Conservation (phyloP, 2,329 filamentous ascomycete species). For the Calonectria pauciramosa region DNA sequence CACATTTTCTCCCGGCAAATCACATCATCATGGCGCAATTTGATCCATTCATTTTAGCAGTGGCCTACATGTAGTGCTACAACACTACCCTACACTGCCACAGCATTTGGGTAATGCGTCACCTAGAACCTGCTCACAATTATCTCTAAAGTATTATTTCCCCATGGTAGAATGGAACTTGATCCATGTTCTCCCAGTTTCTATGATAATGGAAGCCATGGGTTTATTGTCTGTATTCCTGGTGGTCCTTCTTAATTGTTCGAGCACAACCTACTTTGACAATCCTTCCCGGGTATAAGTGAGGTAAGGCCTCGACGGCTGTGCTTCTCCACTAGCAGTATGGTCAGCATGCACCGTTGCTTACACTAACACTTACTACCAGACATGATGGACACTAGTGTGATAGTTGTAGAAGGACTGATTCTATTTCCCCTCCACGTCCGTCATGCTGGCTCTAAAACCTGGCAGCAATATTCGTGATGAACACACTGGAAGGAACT, state of each 20-base stretch:
- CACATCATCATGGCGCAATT: slow-evolving; percentile 9
- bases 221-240: not conserved
- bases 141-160: not conserved
- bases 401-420: not conserved
- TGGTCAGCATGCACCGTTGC: not conserved
- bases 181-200: not conserved
- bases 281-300: not conserved
- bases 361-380: not conserved
- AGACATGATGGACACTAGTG: not conserved
- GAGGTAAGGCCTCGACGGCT: not conserved
- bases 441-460: not conserved
- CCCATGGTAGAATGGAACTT: not conserved
- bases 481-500: not conserved
- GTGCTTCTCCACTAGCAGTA: not conserved
- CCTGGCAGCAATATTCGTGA: not conserved
- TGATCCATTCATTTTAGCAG: not conserved
- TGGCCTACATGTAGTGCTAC: not conserved
- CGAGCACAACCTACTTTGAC: not conserved
- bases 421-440: not conserved
- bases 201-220: no score
- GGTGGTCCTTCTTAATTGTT: not conserved
- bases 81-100: not conserved
- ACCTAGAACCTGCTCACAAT: not conserved
- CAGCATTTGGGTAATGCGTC: not conserved
- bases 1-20: not conserved